Evolutionary conservation across 2,329 filamentous ascomycete genomes (phyloP).

Genomic region (Neofusicoccum sp.): DNA sequence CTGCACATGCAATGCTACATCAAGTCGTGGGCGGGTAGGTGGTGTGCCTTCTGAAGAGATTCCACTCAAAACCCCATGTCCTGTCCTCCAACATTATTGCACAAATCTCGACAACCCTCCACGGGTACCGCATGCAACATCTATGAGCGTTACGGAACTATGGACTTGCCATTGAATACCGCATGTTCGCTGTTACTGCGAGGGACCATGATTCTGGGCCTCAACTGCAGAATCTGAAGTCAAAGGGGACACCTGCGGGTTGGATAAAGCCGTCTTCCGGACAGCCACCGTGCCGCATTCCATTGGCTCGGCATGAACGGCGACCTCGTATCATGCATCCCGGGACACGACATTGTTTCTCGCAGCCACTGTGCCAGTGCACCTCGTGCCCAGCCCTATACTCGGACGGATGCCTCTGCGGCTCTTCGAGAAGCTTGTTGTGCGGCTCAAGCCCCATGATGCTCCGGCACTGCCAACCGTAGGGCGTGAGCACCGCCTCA

Average conservation of each 20-base stretch:
- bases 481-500: conserved; percentile 2
- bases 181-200: too few species aligned
- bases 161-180: too few species aligned
- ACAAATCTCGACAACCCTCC: too few species aligned
- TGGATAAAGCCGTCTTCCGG: background rate
- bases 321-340: background rate
- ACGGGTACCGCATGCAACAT: too few species aligned
- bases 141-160: too few species aligned
- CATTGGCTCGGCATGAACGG: too few species aligned
- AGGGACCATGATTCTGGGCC: too few species aligned
- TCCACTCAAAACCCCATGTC: too few species aligned
- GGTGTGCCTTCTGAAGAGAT: too few species aligned
- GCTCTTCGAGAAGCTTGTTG: conserved; percentile 1
- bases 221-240: too few species aligned
- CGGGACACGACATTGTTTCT: conserved; percentile 7
- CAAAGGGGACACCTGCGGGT: background rate
- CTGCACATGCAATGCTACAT: background rate
- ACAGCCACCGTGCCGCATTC: background rate
- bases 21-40: too few species aligned
- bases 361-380: conserved; percentile 15
- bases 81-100: too few species aligned
- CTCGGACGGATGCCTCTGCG: background rate
- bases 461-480: background rate
- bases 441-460: conserved; percentile 16
- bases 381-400: conserved; percentile 10